Percentiles rank a stretch among this genome's conserved stretches.
phyloP scores from a whole-genome alignment of 495 filamentous ascomycete genomes.

The Podospora bellae-mahoneyi region DNA sequence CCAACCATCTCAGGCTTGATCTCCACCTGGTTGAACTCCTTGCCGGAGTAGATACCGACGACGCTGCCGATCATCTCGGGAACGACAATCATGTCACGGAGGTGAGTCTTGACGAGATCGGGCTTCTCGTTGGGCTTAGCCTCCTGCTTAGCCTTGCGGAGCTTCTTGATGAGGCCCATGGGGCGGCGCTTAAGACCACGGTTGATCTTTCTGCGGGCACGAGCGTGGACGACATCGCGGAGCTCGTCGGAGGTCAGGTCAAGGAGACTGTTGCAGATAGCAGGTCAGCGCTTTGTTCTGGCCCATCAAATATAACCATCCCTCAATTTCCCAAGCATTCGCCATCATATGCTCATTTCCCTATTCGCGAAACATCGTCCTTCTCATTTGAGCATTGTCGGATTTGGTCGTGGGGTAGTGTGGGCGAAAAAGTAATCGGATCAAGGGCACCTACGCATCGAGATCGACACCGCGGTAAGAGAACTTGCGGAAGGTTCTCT shows the following conservation, averaged over 20 bases:
- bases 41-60: slow-evolving; percentile 98
- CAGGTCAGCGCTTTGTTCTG: slow-evolving; percentile 22
- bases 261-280: slow-evolving; percentile 61
- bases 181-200: slow-evolving; percentile 99
- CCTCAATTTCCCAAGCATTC: neutral
- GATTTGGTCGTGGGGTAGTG: slow-evolving; percentile 1
- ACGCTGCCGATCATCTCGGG: slow-evolving; percentile 99
- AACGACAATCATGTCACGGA: slow-evolving; percentile 99
- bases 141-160: slow-evolving; percentile 99
- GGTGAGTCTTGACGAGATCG: slow-evolving; percentile 97
- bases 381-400: slow-evolving; percentile 5
- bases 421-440: neutral
- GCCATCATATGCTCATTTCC: neutral
- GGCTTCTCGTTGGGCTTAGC: slow-evolving; percentile 99
- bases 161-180: slow-evolving; percentile 99
- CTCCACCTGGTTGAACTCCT: slow-evolving; percentile 99
- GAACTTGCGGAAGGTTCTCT: slow-evolving; percentile 99
- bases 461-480: slow-evolving; percentile 99
- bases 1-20: slow-evolving; percentile 99
- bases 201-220: slow-evolving; percentile 98
- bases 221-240: slow-evolving; percentile 97
- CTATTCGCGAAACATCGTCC: slow-evolving; percentile 1
- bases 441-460: slow-evolving; percentile 73
- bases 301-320: neutral
- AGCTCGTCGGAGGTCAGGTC: slow-evolving; percentile 98